Conservation (phyloP, 306 rosid species). For the Trifolium fragiferum region DNA sequence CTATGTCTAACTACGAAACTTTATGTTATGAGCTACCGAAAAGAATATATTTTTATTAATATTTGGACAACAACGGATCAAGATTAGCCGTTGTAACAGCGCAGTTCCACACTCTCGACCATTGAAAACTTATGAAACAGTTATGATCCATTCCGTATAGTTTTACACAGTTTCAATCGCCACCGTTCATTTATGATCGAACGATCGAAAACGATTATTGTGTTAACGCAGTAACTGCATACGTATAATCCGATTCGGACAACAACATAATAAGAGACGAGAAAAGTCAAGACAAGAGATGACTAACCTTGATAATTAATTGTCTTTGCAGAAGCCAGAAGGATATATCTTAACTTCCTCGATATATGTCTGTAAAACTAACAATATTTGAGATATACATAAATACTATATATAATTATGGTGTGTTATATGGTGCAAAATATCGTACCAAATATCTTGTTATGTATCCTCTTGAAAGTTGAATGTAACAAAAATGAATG, state of each 20-base stretch:
- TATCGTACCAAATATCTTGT: slow-evolving; percentile 18
- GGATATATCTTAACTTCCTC: not conserved
- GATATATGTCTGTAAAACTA: not conserved
- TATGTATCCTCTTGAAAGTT: not conserved
- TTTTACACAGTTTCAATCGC: no score
- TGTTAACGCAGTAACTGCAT: no score
- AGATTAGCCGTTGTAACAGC: no score
- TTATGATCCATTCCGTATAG: no score
- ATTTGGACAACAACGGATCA: no score
- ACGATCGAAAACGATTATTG: no score
- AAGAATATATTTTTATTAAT: no score
- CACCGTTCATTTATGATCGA: no score
- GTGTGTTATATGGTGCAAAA: not conserved
- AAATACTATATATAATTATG: not conserved
- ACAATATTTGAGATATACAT: not conserved
- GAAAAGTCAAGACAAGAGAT: not conserved
- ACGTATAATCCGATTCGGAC: not conserved
- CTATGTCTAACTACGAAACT: no score
- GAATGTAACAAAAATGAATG: slow-evolving; percentile 21
- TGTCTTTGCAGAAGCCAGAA: not conserved
- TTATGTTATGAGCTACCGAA: no score
- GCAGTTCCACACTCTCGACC: no score
- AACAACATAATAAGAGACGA: not conserved
- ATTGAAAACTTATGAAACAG: no score
- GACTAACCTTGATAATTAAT: not conserved